These are phyloP conservation scores for Sideroxylon spinosum DNA, from an alignment of 179 eudicot genomes.

Conservation along the genomic window DNA sequence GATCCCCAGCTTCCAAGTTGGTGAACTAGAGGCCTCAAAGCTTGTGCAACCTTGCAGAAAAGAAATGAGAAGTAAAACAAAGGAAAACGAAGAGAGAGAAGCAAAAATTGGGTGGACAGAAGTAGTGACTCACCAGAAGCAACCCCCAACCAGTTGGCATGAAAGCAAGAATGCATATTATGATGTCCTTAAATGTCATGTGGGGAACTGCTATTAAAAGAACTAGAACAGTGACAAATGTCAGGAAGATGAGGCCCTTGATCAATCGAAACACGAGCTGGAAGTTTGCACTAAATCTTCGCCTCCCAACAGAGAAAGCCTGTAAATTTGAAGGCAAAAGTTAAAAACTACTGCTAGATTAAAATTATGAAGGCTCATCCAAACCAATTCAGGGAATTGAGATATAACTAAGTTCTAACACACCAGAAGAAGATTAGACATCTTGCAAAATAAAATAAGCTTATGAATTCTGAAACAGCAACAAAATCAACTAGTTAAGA, in stretches of 20 bases:
- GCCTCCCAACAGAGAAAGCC: conserved; percentile 73
- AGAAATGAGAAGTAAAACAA: too few species aligned
- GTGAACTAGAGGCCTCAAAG: conserved; percentile 33
- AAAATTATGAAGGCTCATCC: too few species aligned
- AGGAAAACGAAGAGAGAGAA: too few species aligned
- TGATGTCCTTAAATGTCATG: conserved; percentile 68
- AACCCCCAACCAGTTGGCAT: conserved; percentile 99
- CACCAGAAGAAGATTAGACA: too few species aligned
- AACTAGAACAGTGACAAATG: conserved; percentile 50
- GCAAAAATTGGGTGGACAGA: not conserved
- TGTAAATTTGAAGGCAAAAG: conserved; percentile 22
- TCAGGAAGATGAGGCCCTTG: conserved; percentile 66
- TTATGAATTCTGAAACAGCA: too few species aligned
- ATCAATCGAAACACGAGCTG: conserved; percentile 82
- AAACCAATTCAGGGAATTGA: too few species aligned
- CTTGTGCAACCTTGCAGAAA: conserved; percentile 46
- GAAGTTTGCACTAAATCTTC: conserved; percentile 66
- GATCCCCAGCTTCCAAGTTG: conserved; percentile 40
- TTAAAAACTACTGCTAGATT: too few species aligned
- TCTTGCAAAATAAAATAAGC: too few species aligned
- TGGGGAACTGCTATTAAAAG: conserved; percentile 55
- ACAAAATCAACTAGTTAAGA: too few species aligned
- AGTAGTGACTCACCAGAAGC: conserved; percentile 56
- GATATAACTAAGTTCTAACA: too few species aligned
- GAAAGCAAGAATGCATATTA: conserved; percentile 87